phyloP scores from a whole-genome alignment of 768 basidiomycete species.

The Termitomyces sp. region DNA sequence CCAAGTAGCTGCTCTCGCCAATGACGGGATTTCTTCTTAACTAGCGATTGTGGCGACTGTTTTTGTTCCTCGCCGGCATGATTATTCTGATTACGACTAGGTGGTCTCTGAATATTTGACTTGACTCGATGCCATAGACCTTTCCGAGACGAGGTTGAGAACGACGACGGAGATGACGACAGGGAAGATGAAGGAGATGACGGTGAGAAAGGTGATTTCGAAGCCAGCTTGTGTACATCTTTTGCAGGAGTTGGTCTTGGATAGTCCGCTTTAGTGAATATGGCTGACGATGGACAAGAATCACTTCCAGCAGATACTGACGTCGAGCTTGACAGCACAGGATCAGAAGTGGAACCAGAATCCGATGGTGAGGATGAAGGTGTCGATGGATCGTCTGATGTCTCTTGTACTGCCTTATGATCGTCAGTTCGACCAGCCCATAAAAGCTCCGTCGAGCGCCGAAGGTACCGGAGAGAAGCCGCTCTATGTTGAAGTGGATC shows the following conservation, averaged over 20 bases:
- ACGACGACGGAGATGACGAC: constrained; percentile 8
- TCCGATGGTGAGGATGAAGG: constrained; percentile 20
- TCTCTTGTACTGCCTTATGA: constrained; percentile 1
- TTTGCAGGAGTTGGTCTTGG: not conserved
- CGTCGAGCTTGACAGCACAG: constrained; percentile 12
- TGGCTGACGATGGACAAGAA: constrained; percentile 1
- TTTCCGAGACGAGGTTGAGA: constrained; percentile 1
- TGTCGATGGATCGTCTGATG: constrained; percentile 7
- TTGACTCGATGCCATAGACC: constrained; percentile 37
- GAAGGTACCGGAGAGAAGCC: not conserved
- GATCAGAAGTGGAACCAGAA: constrained; percentile 7
- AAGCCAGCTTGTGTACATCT: not conserved
- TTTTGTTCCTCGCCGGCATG: not conserved
- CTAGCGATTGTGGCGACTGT: not conserved
- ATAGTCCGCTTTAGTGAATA: not conserved
- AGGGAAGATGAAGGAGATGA: constrained; percentile 3
- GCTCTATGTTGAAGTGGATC: constrained; percentile 10
- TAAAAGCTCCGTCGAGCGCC: not conserved
- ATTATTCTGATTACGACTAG: constrained; percentile 10
- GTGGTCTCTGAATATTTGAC: constrained; percentile 25
- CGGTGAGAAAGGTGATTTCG: constrained; percentile 1
- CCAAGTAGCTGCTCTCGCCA: constrained; percentile 11
- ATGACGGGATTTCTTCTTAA: constrained; percentile 14
- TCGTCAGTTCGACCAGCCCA: not conserved
- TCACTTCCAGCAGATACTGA: constrained; percentile 15